Base-by-base conservation (phyloP, 2,329 filamentous ascomycete genomes). In the Aspergillus caelatus region DNA sequence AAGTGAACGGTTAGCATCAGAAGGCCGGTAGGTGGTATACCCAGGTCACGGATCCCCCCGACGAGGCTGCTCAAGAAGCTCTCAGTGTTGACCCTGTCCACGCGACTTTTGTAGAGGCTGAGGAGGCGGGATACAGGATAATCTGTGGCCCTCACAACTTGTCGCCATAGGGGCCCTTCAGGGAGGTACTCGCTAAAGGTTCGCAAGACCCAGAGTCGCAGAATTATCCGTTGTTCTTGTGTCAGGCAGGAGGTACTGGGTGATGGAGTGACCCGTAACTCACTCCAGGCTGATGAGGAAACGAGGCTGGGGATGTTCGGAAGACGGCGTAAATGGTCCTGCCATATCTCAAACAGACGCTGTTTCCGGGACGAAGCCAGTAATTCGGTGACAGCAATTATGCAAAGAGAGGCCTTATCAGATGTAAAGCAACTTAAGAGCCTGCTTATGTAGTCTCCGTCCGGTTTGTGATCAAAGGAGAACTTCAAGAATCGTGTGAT, bases 131-230 rank as follows among this genome's bases (percentile, higher is more conserved):
- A 65, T 14, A 70, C 68, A 11, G 69, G 66, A 28, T 55, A 54
- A 45, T 75, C 71, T 2, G 70, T 69, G 12, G 60, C 54, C 54
- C 64, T 67, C n/a, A 53, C 34, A n/a, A 58, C 57, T 34, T 65
- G 59, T 34, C 62, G 67, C 62, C 72, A 70, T 59, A 68, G 61
- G 21, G 68, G 65, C 21, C 67, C 68, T 32, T 63, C 60, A 41
- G 65, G 56, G n/a, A 71, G 61, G 9, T 68, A 62, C 43, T 66
- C 67, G 50, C 67, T 70, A 43, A 79, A 62, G 0, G 68, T 68
- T 34, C 71, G 72, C 57, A 78, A 64, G 32, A 65, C 58, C 77
- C 77, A 79, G 14, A 79, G 59, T 28, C 77, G 75, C 30, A 76
- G 36, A 16, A 78, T 59, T 7, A 78, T 71, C 28, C 69, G 70